phyloP scores from a whole-genome alignment of 768 basidiomycete species.

The Porphyrellus cyaneotinctus region DNA sequence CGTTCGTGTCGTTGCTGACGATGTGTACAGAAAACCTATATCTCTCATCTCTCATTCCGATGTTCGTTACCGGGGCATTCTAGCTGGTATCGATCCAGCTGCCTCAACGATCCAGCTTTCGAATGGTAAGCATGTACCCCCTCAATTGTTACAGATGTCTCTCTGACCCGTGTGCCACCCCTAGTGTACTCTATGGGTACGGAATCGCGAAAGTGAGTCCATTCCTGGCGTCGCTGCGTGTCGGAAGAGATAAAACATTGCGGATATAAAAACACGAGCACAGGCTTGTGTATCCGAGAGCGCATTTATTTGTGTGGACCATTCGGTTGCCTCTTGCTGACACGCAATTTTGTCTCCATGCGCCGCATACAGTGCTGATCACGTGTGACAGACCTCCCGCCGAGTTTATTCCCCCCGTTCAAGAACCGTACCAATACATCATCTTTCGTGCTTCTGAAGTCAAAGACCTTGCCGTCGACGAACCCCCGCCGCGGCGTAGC shows the following conservation, averaged over 20 bases:
- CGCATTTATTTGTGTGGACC: constrained; percentile 51
- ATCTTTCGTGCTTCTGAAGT: constrained; percentile 90
- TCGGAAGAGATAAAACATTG: constrained; percentile 32
- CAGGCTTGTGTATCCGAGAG: constrained; percentile 37
- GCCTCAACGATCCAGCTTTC: constrained; percentile 86
- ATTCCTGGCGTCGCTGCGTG: background rate
- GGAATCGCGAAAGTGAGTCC: constrained; percentile 69
- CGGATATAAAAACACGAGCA: constrained; percentile 42
- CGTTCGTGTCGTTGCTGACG: constrained; percentile 8
- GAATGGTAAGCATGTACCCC: constrained; percentile 52
- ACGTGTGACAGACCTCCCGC: constrained; percentile 50
- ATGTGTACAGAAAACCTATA: constrained; percentile 67
- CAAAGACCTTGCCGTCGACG: constrained; percentile 84
- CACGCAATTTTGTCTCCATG: background rate
- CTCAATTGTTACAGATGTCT: background rate
- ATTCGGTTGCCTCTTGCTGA: constrained; percentile 67
- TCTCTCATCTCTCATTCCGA: constrained; percentile 89
- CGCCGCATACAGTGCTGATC: constrained; percentile 23
- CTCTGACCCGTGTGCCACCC: background rate
- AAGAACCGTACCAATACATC: constrained; percentile 84
- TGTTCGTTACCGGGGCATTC: constrained; percentile 84
- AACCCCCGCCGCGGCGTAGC: constrained; percentile 52
- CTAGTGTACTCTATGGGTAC: constrained; percentile 85
- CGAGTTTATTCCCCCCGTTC: constrained; percentile 80
- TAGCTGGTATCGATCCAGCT: constrained; percentile 81